Evolutionary conservation across 2,329 filamentous ascomycete genomes (phyloP).

Genomic region (Penicillium frequentans): DNA sequence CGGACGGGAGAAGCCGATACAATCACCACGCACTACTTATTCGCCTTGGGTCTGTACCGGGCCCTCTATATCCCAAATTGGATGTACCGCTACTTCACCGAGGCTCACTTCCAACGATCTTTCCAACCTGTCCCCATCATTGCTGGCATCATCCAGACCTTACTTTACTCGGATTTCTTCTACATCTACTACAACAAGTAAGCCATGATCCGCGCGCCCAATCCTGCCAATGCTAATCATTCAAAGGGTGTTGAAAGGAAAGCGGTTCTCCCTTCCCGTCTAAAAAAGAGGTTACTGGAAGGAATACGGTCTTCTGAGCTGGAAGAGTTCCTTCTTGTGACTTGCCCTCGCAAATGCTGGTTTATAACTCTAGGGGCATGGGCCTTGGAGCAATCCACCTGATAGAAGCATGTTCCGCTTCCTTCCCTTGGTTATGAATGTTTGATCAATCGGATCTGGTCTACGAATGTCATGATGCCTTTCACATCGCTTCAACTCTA

Average conservation of each 20-base stretch:
- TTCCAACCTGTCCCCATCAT: slow-evolving; percentile 85
- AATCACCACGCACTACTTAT: slow-evolving; percentile 98
- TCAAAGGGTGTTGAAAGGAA: slow-evolving; percentile 70
- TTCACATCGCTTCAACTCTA: neutral
- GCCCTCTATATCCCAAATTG: slow-evolving; percentile 98
- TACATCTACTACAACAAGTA: slow-evolving; percentile 98
- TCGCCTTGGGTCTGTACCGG: slow-evolving; percentile 86
- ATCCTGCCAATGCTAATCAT: neutral
- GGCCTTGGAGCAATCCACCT: neutral
- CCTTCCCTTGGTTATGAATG: neutral
- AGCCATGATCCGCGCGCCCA: slow-evolving; percentile 24
- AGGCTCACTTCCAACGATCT: slow-evolving; percentile 76
- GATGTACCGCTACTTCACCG: slow-evolving; percentile 85
- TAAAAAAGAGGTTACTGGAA: slow-evolving; percentile 43
- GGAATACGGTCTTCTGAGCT: neutral
- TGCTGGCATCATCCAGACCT: slow-evolving; percentile 87
- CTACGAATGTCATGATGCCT: slow-evolving; percentile 13
- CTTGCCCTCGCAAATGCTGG: neutral
- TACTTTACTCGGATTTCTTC: slow-evolving; percentile 98
- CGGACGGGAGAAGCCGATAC: slow-evolving; percentile 97
- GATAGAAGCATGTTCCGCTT: neutral
- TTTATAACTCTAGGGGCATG: neutral
- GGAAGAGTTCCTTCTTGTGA: neutral
- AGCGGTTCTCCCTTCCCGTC: slow-evolving; percentile 83
- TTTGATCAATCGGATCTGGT: slow-evolving; percentile 3